phyloP scores from a whole-genome alignment of 2,329 filamentous ascomycete genomes.

The Colletotrichum sp. region DNA sequence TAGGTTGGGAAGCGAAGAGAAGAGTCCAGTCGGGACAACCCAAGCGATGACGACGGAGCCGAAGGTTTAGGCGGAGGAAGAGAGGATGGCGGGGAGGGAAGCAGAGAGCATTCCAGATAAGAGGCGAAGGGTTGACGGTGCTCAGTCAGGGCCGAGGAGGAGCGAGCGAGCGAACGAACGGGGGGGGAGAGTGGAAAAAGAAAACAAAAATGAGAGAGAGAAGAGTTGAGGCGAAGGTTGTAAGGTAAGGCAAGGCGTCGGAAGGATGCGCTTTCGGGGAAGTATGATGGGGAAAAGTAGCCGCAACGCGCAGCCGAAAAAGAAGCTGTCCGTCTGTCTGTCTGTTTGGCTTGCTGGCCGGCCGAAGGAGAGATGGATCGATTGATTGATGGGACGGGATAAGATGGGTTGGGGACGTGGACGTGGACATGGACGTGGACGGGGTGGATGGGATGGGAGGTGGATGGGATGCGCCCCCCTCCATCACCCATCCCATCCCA shows the following conservation, averaged over 20 bases:
- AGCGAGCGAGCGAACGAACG: neutral
- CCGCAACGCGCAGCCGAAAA: neutral
- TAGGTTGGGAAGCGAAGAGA: constrained; percentile 13
- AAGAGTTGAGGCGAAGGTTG: neutral
- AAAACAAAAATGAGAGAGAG: neutral
- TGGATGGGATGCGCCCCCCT: neutral
- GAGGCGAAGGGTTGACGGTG: neutral
- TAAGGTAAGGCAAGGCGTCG: neutral
- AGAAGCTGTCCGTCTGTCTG: neutral
- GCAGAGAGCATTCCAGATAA: constrained; percentile 13
- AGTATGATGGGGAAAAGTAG: neutral
- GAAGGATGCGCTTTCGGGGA: neutral
- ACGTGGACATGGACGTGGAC: neutral
- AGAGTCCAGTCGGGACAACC: neutral
- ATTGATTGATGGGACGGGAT: neutral
- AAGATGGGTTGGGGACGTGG: neutral
- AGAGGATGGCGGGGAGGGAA: neutral
- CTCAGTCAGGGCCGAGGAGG: neutral
- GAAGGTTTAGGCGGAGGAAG: neutral
- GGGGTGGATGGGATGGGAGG: neutral
- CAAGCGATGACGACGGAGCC: constrained; percentile 8
- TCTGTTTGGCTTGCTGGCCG: neutral
- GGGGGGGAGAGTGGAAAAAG: neutral
- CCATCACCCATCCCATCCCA: neutral
- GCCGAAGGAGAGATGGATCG: neutral